A percentile compares a stretch with the other conserved stretches of the same genome.
phyloP scores from a whole-genome alignment of 2,329 filamentous ascomycete species.

The Emmonsia crescens region DNA sequence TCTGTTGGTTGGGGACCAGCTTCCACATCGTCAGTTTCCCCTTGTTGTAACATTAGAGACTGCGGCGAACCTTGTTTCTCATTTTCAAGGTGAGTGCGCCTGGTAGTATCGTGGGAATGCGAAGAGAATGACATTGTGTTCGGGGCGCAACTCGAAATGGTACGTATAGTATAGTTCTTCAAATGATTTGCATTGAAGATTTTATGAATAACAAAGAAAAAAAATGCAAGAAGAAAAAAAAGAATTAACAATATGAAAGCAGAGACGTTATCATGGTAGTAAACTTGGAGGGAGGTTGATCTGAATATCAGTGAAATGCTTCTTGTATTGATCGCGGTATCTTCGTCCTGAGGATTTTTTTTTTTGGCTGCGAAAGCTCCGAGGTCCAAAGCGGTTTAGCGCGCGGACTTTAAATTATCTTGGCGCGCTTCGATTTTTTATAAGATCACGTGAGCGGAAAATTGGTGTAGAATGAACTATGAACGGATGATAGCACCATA shows the following conservation, averaged over 20 bases:
- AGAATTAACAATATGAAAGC: not conserved
- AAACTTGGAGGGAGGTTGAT: not conserved
- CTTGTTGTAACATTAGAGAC: constrained; percentile 20
- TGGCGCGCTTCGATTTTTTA: not conserved
- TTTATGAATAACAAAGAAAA: not conserved
- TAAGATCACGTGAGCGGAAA: not conserved
- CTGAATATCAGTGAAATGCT: not conserved
- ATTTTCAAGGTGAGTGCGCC: constrained; percentile 18
- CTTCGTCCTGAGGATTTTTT: not conserved
- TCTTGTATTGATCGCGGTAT: not conserved
- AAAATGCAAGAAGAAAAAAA: not conserved
- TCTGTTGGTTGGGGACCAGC: constrained; percentile 20
- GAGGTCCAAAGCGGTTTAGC: not conserved
- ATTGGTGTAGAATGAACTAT: no score
- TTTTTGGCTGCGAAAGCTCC: not conserved
- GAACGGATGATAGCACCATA: not conserved
- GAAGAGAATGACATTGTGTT: constrained; percentile 17
- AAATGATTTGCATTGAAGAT: constrained; percentile 2
- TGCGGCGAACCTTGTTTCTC: constrained; percentile 10
- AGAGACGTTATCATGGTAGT: not conserved
- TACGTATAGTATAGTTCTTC: not conserved
- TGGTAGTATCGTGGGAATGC: constrained; percentile 16
- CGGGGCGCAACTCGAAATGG: not conserved
- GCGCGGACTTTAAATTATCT: not conserved
- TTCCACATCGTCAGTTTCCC: constrained; percentile 27